Percentiles rank a stretch among this genome's conserved stretches.
These are phyloP conservation scores for Crithidia bombi DNA, from an alignment of 208 protist species.

Conservation along the genomic window DNA sequence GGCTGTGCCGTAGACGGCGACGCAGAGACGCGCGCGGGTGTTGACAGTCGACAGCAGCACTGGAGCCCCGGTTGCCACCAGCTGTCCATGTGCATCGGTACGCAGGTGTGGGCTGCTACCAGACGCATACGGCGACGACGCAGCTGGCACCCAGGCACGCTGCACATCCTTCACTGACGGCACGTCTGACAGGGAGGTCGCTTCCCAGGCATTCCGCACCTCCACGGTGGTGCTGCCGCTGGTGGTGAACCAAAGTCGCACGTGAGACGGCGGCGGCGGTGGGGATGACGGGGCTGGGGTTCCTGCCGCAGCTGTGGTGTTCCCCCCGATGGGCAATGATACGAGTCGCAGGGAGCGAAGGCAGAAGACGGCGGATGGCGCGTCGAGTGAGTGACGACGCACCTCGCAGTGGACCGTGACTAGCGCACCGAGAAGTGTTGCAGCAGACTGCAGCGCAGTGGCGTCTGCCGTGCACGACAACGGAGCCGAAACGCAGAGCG, in stretches of 20 bases:
- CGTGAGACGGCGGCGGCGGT: slow-evolving; percentile 8
- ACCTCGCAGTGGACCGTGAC: slow-evolving; percentile 22
- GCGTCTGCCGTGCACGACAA: neutral
- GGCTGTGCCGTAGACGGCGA: slow-evolving; percentile 21
- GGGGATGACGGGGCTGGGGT: neutral
- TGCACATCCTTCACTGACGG: slow-evolving; percentile 26
- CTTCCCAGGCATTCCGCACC: slow-evolving; percentile 20
- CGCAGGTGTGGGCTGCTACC: slow-evolving; percentile 17
- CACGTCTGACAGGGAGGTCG: neutral
- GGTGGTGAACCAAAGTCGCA: slow-evolving; percentile 41
- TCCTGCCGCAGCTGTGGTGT: neutral
- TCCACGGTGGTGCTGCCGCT: slow-evolving; percentile 25
- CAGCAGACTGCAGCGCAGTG: slow-evolving; percentile 1
- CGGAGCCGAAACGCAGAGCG: slow-evolving; percentile 21
- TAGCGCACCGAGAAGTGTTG: slow-evolving; percentile 14
- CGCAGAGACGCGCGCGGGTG: slow-evolving; percentile 32
- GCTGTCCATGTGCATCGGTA: slow-evolving; percentile 22
- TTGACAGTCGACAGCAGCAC: slow-evolving; percentile 40
- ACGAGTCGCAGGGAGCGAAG: slow-evolving; percentile 34
- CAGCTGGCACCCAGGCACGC: slow-evolving; percentile 18
- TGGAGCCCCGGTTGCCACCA: slow-evolving; percentile 9
- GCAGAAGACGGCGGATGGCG: slow-evolving; percentile 34
- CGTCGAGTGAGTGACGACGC: slow-evolving; percentile 14
- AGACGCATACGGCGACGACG: slow-evolving; percentile 1
- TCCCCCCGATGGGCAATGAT: slow-evolving; percentile 11